Conservation (phyloP, 2,329 filamentous ascomycete species). For the Aspergillus sp. region DNA sequence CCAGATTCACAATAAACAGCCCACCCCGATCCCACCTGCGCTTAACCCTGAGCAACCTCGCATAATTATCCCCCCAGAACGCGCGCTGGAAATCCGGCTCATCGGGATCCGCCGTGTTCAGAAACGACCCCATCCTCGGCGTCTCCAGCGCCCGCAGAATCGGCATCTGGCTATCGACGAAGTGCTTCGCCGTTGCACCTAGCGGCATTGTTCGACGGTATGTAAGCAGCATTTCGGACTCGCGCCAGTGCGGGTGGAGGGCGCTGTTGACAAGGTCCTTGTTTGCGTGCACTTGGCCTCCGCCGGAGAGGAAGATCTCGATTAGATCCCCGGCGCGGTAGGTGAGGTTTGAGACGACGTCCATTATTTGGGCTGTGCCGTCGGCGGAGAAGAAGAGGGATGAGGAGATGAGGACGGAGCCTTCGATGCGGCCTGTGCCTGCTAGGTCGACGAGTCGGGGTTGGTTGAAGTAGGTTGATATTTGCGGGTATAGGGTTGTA, state of each 20-base stretch:
- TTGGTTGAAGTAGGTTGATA: neutral
- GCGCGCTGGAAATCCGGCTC: conserved; percentile 41
- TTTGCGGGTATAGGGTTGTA: neutral
- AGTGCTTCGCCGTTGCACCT: neutral
- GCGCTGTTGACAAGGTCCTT: neutral
- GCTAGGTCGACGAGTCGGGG: neutral
- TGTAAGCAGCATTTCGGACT: neutral
- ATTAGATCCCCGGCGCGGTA: neutral
- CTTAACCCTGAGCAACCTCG: neutral
- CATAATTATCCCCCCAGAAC: conserved; percentile 39
- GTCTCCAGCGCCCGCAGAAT: neutral
- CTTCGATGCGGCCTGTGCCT: neutral
- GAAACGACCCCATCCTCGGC: conserved; percentile 32
- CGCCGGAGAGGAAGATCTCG: neutral
- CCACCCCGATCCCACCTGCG: conserved; percentile 25
- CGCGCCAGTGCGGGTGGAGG: neutral
- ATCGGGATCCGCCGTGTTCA: conserved; percentile 42
- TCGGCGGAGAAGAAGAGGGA: neutral
- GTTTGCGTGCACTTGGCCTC: neutral
- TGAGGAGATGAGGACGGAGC: neutral
- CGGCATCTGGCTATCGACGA: neutral
- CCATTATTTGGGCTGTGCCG: neutral
- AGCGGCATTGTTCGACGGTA: neutral
- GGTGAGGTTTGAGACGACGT: neutral
- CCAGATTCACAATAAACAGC: conserved; percentile 25